Base-by-base conservation (phyloP, 2,329 filamentous ascomycete species). In the Colletotrichum sp. region DNA sequence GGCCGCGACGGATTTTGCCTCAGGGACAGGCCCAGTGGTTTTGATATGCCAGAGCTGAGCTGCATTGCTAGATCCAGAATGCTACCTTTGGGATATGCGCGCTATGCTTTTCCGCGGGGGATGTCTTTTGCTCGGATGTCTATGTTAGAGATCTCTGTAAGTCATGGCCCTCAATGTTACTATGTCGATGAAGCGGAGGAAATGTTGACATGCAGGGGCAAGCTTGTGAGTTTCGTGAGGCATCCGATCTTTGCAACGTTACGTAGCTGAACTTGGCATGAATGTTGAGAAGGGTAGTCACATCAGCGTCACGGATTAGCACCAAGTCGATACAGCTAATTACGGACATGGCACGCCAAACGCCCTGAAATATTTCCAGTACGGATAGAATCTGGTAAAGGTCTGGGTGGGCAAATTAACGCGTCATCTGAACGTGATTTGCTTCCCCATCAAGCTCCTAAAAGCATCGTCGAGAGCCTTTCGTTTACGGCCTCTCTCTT, bases 391-490 rank as follows among this genome's bases (percentile, higher is more conserved):
- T 34, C 18, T 36, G 58, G 22, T n/a, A 16, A n/a, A 18, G 30
- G 28, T 28, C 27, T 34, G 32, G 28, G 16, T 18, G 39, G 43
- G 39, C 65, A 67, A 67, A 55, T 56, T 13, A 62, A 13, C 12
- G 12, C 27, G 43, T 76, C 73, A 78, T 55, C 36, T 83, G 79
- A 94, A 95, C 1, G 91, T 95, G 67, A 96, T 90, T 77, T 93
- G 91, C 81, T 90, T 91, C 39, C 91, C 92, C 83, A 95, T 95
- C 79, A 98, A 86, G 71, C 93, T 95, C 78, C 90, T 91, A 79
- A 95, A 97, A 7, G 97, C 93, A 80, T 96, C 92, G 66, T 97
- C 93, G 3, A 98, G 87, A 0, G 93, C 93, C 81, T 95, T 93
- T 58, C 95, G 89, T 86, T 98, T 98, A 76, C 87, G 89, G 68